These are phyloP conservation scores for Casuarina glauca DNA, from an alignment of 306 rosid genomes.

Conservation along the genomic window DNA sequence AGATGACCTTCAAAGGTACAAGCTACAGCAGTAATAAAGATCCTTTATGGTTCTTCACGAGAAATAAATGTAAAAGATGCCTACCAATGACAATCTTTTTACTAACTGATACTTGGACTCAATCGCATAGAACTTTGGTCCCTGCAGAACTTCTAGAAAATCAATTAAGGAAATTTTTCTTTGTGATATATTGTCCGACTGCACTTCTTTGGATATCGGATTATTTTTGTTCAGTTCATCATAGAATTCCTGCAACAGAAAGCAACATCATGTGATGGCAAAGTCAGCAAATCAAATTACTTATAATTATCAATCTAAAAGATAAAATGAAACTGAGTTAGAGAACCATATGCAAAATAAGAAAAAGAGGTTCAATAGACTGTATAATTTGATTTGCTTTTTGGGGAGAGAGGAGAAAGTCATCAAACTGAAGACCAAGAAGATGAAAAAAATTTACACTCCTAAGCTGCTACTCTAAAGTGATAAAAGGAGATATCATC, in stretches of 20 bases:
- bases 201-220: constrained; percentile 36
- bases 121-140: constrained; percentile 57
- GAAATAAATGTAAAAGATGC: constrained; percentile 28
- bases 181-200: constrained; percentile 49
- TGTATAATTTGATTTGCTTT: background rate
- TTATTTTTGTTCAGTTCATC: constrained; percentile 39
- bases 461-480: background rate
- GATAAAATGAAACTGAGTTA: constrained; percentile 22
- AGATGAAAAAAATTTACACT: background rate
- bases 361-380: background rate
- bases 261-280: background rate
- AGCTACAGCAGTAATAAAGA: background rate
- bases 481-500: background rate
- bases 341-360: constrained; percentile 23
- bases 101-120: constrained; percentile 68
- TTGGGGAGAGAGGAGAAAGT: background rate
- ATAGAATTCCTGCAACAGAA: constrained; percentile 50
- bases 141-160: constrained; percentile 61
- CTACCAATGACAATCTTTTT: constrained; percentile 62
- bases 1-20: background rate
- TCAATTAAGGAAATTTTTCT: constrained; percentile 39
- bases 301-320: constrained; percentile 12
- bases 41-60: background rate
- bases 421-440: no score
- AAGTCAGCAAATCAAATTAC: constrained; percentile 12